A percentile compares a stretch with the other conserved stretches of the same genome.
phyloP scores from a whole-genome alignment of 2,329 filamentous ascomycete species.

The Diaporthe sp. region DNA sequence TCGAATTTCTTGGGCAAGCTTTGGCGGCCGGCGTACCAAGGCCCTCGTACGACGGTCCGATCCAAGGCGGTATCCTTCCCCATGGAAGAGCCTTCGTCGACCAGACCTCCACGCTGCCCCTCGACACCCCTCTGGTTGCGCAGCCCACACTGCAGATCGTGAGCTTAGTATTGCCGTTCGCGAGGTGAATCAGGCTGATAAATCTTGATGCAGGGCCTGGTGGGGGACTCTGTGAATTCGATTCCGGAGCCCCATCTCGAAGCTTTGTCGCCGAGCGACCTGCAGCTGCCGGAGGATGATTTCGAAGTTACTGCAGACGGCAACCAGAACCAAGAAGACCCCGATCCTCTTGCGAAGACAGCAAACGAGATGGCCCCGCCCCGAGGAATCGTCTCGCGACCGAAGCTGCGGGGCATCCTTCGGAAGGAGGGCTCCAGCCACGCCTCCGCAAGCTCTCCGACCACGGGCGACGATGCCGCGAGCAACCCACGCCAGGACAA shows the following conservation, averaged over 20 bases:
- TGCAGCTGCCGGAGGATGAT: background rate
- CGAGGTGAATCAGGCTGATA: background rate
- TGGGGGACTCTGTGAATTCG: too few relatives aligned
- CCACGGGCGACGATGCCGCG: too few relatives aligned
- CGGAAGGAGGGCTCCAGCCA: background rate
- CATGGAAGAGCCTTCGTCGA: background rate
- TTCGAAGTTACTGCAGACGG: background rate
- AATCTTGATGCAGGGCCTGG: background rate
- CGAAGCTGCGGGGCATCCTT: background rate
- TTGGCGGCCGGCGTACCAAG: background rate
- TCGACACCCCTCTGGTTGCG: background rate
- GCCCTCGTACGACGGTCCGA: background rate
- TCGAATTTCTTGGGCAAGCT: background rate
- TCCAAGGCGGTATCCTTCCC: background rate
- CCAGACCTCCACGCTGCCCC: background rate
- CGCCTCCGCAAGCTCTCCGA: background rate
- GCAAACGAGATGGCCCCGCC: background rate
- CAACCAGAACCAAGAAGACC: background rate
- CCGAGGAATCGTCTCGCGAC: background rate
- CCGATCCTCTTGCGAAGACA: background rate
- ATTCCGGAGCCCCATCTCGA: too few relatives aligned
- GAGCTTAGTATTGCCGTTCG: background rate
- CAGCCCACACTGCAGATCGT: rapidly evolving
- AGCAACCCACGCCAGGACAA: too few relatives aligned
- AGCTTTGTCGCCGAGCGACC: too few relatives aligned